Base-by-base conservation (phyloP, 2,329 filamentous ascomycete species). In the Pezicula rhizophila region DNA sequence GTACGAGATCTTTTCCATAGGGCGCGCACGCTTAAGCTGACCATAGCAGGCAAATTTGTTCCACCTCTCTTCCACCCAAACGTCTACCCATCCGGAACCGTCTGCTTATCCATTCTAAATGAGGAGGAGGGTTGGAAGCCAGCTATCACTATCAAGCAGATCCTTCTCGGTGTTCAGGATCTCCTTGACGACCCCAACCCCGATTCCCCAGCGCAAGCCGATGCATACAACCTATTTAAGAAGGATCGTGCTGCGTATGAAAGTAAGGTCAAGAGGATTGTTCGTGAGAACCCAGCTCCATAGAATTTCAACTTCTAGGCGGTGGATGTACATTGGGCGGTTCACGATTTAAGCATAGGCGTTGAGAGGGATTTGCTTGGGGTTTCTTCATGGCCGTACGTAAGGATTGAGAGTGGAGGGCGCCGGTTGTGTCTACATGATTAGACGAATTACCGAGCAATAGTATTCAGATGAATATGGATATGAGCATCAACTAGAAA, bases 91-190 rank as follows among this genome's bases (percentile, higher is more conserved):
- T 97, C 92, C 1, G 95, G 93, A 58, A 99, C 93, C 42, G 93
- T 99, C 53, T 99, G 93, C 66, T 79, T 99, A 18, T 96, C 89
- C 25, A 99, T 99, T 58, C 73, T 99, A 57, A 99, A 97, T 71
- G 95, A 99, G 68, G 93, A 99, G 62, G 93, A 99, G 67, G 91
- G 88, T 6, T 99, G 95, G 93, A 95, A 95, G 69, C 95, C 93
- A 1, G 92, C 93, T 6, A 99, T 99, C 63, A 99, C 93, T 0
- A 89, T 99, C 67, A 97, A 96, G 72, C 90, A 97, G 70, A 97
- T 99, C 55, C 79, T 97, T 5, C 78, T 97, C 1, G 93, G 93
- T 43, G 95, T 99, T 50, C 93, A 99, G 69, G 92, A 95, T 61
- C 80, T 99, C 2, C 82, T 99, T 37, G 86, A 99, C 67, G 92